Base-by-base conservation (phyloP, 805 yeast genomes). In the Yarrowia deformans region DNA sequence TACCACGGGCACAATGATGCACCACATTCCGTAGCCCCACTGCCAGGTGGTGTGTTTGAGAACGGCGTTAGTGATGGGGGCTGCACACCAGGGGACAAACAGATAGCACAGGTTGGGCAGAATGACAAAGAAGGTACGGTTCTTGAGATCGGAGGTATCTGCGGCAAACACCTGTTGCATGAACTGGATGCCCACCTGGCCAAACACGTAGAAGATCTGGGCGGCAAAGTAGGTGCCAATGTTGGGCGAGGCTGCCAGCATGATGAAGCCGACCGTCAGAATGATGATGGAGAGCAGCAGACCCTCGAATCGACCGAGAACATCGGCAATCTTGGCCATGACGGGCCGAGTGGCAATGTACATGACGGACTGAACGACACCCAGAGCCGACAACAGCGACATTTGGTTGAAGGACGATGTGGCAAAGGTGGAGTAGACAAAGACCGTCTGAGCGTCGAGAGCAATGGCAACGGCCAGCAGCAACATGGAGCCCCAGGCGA, bases 21-120 rank as follows among this genome's bases (percentile, higher is more conserved):
- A 80, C 77, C 84, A 84, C 76, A 83, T 79, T 64, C 85, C 85
- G 72, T 81, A 83, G 35, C 86, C 87, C 84, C 84, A 82, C 75
- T 86, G 79, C 88, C 88, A 85, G 52, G 80, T 79, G 34, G 70
- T 72, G 48, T 71, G 72, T 16, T 77, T 73, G 29, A 83, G 74
- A 5, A 73, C 72, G 9, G 73, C 66, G 34, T 70, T 71, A 32
- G 78, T 74, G 54, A 76, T 55, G 40, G 69, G 70, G 3, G 76
- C 69, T 81, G 74, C 83, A 84, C 83, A 29, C 80, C 77, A 67
- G 78, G 82, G 70, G 79, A 77, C 68, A 82, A 72, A 71, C 75
- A 83, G 29, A 85, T 67, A 71, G 56, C 69, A 85, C 13, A 81
- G 70, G 46, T 81, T 74, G 10, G 81, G 77, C 16, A 82, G 64